phyloP scores from a whole-genome alignment of 1,284 basidiomycete genomes.

The Cystobasidium sp. region DNA sequence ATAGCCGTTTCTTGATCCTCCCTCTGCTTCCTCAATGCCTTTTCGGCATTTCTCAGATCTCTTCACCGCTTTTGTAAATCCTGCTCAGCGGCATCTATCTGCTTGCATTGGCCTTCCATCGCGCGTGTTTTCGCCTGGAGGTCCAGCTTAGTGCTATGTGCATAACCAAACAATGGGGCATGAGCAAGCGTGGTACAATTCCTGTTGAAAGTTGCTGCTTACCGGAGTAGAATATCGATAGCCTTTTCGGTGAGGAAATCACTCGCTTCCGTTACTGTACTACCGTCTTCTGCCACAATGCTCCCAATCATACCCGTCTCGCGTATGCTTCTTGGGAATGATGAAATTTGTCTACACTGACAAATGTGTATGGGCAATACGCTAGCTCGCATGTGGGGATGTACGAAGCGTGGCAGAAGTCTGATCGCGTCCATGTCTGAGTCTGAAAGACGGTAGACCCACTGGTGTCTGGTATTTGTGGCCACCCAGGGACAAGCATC shows the following conservation, averaged over 20 bases:
- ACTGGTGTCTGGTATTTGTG: neutral
- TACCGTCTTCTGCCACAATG: no score
- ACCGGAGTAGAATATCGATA: conserved; percentile 28
- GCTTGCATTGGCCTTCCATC: conserved; percentile 18
- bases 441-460: conserved; percentile 9
- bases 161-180: conserved; percentile 16
- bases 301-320: no score
- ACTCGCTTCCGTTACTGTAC: no score
- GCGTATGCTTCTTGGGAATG: no score
- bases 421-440: conserved; percentile 5
- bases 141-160: conserved; percentile 20
- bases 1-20: conserved; percentile 25
- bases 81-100: conserved; percentile 20
- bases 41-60: conserved; percentile 25
- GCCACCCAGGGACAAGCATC: conserved; percentile 1
- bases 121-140: conserved; percentile 21
- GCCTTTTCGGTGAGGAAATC: no score
- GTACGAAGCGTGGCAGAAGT: conserved; percentile 14
- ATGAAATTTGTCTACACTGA: no score
- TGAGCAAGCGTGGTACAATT: conserved; percentile 24
- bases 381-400: conserved; percentile 8
- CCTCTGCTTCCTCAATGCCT: conserved; percentile 21
- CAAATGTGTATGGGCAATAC: conserved; percentile 11
- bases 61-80: conserved; percentile 18
- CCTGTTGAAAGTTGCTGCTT: conserved; percentile 14